Base-by-base conservation (phyloP, 78 protist species). In the Dictyostelium purpureum region DNA sequence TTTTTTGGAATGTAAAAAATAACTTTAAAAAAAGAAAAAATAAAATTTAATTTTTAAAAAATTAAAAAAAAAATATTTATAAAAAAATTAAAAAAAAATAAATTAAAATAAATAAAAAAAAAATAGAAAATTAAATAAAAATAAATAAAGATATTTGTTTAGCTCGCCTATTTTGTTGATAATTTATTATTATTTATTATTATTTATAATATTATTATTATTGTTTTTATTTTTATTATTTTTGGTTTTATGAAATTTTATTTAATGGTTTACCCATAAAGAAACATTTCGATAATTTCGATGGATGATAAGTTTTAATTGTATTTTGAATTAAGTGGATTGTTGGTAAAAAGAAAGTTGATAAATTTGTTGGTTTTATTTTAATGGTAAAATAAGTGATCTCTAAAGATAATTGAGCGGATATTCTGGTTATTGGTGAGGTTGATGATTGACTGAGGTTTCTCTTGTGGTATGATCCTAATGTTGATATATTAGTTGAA, bases 301-400 rank as follows among this genome's bases (percentile, higher is more conserved):
- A 24, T 12, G 79, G 79, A 47, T 38, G 63, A 73, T 73, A 73
- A 1, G 59, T 73, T 28, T 52, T 21, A 24, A 73, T 42, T 0
- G 47, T 38, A 28, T 73, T 24, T 45, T 73, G 54, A 45, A 73
- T 45, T 45, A 73, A 18, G 57, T 73, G 79, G 45, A 73, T 45
- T 10, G 79, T 73, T 73, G 79, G 79, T 28, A 38, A 45, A 73
- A 73, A 73, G 79, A 73, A 73, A 26, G 40, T 73, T 40, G 59
- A 45, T 73, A 45, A 28, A 28, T 28, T 35, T 24, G 79, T 42
- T 26, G 79, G 59, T 28, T 73, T 38, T 14, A 73, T 73, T 73
- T 45, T 12, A 45, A 73, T 45, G 12, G 59, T 35, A 33, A 73
- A 73, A 26, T 73, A 73, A 19, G 79, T 45, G 2, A 73, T 73